A percentile compares a stretch with the other conserved stretches of the same genome.
phyloP scores from a whole-genome alignment of 345 rosid genomes.

The Salix brachista region DNA sequence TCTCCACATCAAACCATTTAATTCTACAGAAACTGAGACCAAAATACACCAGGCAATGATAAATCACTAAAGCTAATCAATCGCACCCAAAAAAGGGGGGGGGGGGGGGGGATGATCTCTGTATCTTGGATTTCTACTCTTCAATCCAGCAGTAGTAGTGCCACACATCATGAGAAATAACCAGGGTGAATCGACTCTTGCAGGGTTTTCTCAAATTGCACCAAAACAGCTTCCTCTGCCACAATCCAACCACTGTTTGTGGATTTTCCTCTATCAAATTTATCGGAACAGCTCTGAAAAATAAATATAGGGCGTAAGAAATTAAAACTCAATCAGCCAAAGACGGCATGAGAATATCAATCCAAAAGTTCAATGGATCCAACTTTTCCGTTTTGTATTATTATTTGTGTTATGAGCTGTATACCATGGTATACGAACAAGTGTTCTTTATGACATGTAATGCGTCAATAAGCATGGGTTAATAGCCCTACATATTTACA shows the following conservation, averaged over 20 bases:
- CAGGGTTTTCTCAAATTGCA: conserved; percentile 53
- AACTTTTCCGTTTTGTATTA: background rate
- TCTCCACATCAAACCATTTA: no score
- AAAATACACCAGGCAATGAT: background rate
- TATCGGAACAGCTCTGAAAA: conserved; percentile 50
- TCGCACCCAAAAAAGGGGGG: background rate
- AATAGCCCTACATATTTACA: no score
- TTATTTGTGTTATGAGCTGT: background rate
- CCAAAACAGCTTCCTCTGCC: conserved; percentile 50
- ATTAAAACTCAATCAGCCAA: background rate
- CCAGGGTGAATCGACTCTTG: conserved; percentile 28
- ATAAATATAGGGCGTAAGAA: background rate
- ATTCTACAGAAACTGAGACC: background rate
- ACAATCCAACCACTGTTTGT: conserved; percentile 44
- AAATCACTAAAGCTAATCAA: background rate
- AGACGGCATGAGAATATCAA: background rate
- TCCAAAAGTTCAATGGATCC: no score
- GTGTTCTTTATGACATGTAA: no score
- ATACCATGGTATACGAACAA: no score
- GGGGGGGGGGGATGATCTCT: no score
- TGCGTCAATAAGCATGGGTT: no score
- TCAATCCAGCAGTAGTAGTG: background rate
- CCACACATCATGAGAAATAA: conserved; percentile 36
- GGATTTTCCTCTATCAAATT: conserved; percentile 19
- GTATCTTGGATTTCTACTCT: background rate